A percentile compares a stretch with the other conserved stretches of the same genome.
phyloP scores from a whole-genome alignment of 2,329 filamentous ascomycete genomes.

The Trichoderma citrinoviride region DNA sequence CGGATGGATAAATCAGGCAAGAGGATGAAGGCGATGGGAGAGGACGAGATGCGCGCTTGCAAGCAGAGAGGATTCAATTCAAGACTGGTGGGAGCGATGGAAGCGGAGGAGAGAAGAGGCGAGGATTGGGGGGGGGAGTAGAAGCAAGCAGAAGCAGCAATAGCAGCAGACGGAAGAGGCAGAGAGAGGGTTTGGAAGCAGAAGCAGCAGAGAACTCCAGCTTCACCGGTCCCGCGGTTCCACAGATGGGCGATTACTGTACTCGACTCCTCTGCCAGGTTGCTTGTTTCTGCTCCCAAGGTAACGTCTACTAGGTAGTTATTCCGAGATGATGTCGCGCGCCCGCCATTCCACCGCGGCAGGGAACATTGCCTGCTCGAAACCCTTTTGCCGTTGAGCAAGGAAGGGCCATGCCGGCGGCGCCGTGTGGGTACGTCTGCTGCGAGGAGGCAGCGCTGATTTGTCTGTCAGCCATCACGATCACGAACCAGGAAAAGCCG shows the following conservation, averaged over 20 bases:
- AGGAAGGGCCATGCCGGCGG: conserved; percentile 20
- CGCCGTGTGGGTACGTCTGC: conserved; percentile 15
- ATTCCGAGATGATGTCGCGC: conserved; percentile 27
- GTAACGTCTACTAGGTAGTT: conserved; percentile 16
- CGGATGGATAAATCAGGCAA: neutral
- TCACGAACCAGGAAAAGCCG: conserved; percentile 1
- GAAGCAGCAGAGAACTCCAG: neutral
- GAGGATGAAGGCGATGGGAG: neutral
- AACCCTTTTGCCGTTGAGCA: conserved; percentile 11
- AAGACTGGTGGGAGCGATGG: neutral
- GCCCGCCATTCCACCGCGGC: conserved; percentile 26
- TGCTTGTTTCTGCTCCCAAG: neutral
- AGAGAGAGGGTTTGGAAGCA: neutral
- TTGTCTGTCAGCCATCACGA: conserved; percentile 8
- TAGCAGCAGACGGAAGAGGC: neutral
- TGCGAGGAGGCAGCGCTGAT: conserved; percentile 12
- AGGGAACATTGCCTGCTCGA: conserved; percentile 26
- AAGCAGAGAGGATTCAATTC: neutral
- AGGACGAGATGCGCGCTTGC: neutral
- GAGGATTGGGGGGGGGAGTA: neutral
- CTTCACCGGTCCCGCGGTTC: conserved; percentile 18
- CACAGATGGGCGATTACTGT: conserved; percentile 18
- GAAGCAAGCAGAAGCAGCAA: neutral
- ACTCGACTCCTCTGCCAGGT: neutral
- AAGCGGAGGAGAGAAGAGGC: neutral